Evolutionary conservation across 768 basidiomycete genomes (phyloP), one percentile per base, ranked within the genome.

Genomic region (Trametes sanguinea): DNA sequence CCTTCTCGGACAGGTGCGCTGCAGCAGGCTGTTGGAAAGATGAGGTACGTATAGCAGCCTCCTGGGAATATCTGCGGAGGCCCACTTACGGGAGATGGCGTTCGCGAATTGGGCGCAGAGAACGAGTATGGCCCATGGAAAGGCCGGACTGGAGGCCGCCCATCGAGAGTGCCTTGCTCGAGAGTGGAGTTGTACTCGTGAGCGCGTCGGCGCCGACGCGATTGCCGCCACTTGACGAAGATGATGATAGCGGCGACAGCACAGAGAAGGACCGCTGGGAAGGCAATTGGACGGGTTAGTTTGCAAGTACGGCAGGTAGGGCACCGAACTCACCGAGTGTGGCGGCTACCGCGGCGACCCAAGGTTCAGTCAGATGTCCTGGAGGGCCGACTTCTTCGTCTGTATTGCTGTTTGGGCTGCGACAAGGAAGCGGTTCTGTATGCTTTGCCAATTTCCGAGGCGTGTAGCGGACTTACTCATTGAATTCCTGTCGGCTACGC

Each of bases 291-390:
- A 3, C 17, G n/a, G 29, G 37, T 7, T 5, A 17, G 30, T 13
- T 27, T 27, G 50, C 27, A 13, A 37, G 17, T 17, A 6, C 1
- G 30, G 50, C 10, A 51, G 17, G 35, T 22, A 39, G 35, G 16
- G 8, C 22, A 11, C 30, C 13, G 35, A 45, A 62, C 69, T 22
- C 47, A 74, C 73, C 62, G 22, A 71, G 56, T 11, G 67, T 60
- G 7, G 68, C 66, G 3, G 67, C 68, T 5, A 75, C 68, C 22
- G 68, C 74, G 22, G 71, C 69, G 37, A 73, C 72, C 74, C 74
- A 75, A 4, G 67, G 58, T 16, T 62, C 54, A n/a, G 63, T 66
- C 17, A 74, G 51, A 47, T 71, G 71, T 9, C 69, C 68, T 14
- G 63, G 60, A 13, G 59, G 62, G 14, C 44, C 58, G 27, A 16